phyloP scores from a whole-genome alignment of 768 basidiomycete genomes.

The Serendipita vermifera region DNA sequence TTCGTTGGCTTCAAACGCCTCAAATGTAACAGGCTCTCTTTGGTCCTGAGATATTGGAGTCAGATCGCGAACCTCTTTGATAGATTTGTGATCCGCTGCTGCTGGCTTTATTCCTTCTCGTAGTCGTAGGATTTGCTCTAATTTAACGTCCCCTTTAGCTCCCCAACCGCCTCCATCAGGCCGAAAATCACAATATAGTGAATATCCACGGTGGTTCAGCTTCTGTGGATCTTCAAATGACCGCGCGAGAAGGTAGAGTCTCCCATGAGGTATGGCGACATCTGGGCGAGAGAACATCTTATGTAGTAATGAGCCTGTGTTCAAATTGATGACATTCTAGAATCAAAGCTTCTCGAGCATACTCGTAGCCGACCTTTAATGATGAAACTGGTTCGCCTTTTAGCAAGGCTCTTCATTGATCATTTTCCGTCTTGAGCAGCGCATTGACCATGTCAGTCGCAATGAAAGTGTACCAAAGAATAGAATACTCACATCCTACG shows the following conservation, averaged over 20 bases:
- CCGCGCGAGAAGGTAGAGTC: conserved; percentile 50
- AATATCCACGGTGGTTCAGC: conserved; percentile 55
- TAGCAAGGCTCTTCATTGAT: conserved; percentile 75
- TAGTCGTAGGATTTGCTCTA: conserved; percentile 49
- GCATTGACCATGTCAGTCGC: conserved; percentile 40
- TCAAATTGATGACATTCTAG: no score
- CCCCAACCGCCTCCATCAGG: conserved; percentile 79
- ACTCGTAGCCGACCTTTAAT: conserved; percentile 28
- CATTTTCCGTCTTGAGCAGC: conserved; percentile 54
- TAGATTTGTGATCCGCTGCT: background rate
- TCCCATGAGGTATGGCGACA: conserved; percentile 63
- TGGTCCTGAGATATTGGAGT: background rate
- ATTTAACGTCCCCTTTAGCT: conserved; percentile 58
- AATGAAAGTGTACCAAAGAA: no score
- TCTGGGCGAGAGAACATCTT: conserved; percentile 64
- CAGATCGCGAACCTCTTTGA: background rate
- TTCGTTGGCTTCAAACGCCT: conserved; percentile 1
- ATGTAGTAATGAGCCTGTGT: conserved; percentile 69
- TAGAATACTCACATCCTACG: conserved; percentile 35
- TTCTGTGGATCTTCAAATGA: conserved; percentile 42
- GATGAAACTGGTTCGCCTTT: conserved; percentile 59
- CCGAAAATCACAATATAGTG: conserved; percentile 77
- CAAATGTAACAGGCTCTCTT: background rate
- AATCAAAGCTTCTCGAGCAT: no score
- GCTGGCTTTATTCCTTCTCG: background rate